Base-by-base conservation (phyloP, 768 basidiomycete species). In the Trametes cinnabarina region DNA sequence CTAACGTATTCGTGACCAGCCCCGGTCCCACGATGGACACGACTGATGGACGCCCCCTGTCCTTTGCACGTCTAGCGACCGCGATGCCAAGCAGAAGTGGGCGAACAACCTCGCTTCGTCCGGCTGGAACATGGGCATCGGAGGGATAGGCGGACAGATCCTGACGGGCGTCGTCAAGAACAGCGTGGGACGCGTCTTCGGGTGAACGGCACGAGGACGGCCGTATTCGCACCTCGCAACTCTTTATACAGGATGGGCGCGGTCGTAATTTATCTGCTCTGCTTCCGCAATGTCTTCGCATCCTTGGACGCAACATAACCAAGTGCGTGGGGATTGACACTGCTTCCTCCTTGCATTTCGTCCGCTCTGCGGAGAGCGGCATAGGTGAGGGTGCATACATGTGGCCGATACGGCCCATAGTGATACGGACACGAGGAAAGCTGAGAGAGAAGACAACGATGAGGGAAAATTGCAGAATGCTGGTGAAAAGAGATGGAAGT, bases 61-160 rank as follows among this genome's bases (percentile, higher is more conserved):
- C 26, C n/a, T 17, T 35, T 7, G 23, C 47, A 26, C 23, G 35
- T 20, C 26, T 66, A 90, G 88, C 46, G 94, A 96, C 69, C 86
- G 94, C 48, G 96, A 98, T 66, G 92, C 96, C 25, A 97, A 97
- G 72, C 83, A 88, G 65, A 84, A 85, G 51, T 98, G 93, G 96
- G 93, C 94, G 3, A 87, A 82, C 57, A 81, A 78, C 25, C 79
- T 91, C 17, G 82, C 84, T 12, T 78, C 86, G n/a, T 82, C 82
- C 2, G 80, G 80, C 35, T 91, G 91, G 86, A 77, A 81, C 50
- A 73, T 90, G 64, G 86, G 87, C 14, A 69, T 94, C 25, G 88
- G 92, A 26, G 88, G 94, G 0, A 71, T 98, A 43, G 92, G 94
- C 1, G 91, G 94, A 3, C 88, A 91, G 65, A 73, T 99, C 47